Conservation (phyloP, 306 rosid species). For the Hippophae gyantsensis region DNA sequence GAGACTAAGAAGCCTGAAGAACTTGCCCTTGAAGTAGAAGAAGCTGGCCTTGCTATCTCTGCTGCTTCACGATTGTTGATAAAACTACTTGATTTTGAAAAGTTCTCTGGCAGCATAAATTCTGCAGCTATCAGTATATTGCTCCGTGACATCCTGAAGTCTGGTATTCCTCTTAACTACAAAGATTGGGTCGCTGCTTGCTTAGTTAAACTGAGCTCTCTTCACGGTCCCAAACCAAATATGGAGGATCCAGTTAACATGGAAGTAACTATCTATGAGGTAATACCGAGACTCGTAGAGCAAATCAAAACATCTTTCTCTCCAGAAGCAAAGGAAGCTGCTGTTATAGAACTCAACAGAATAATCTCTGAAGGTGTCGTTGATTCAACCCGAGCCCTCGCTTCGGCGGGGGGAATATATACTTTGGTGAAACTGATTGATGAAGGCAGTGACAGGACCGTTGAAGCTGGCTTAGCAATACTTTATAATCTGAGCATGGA, state of each 20-base stretch:
- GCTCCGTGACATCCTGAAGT: conserved; percentile 61
- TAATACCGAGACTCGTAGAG: conserved; percentile 70
- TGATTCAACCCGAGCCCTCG: conserved; percentile 47
- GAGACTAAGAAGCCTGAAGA: conserved; percentile 49
- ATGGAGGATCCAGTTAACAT: conserved; percentile 38
- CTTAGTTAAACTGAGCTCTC: conserved; percentile 59
- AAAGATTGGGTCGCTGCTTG: conserved; percentile 88
- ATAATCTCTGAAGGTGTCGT: conserved; percentile 71
- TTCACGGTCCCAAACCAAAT: conserved; percentile 29
- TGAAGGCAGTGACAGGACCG: conserved; percentile 58
- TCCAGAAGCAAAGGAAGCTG: conserved; percentile 48
- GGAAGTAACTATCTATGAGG: conserved; percentile 72
- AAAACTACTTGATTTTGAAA: conserved; percentile 44
- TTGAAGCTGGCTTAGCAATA: conserved; percentile 66
- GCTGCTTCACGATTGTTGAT: conserved; percentile 71
- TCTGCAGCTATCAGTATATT: conserved; percentile 33
- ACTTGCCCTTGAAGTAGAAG: conserved; percentile 60
- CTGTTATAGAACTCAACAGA: conserved; percentile 63
- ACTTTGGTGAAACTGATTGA: conserved; percentile 65
- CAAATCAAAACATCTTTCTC: conserved; percentile 54
- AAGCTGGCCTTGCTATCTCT: conserved; percentile 83
- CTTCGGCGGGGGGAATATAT: conserved; percentile 47
- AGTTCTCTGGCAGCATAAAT: conserved; percentile 37
- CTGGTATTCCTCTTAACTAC: conserved; percentile 44
- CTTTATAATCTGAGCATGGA: conserved; percentile 75